These are phyloP conservation scores for Sugiyamaella americana DNA, from an alignment of 805 yeast genomes.

Conservation along the genomic window DNA sequence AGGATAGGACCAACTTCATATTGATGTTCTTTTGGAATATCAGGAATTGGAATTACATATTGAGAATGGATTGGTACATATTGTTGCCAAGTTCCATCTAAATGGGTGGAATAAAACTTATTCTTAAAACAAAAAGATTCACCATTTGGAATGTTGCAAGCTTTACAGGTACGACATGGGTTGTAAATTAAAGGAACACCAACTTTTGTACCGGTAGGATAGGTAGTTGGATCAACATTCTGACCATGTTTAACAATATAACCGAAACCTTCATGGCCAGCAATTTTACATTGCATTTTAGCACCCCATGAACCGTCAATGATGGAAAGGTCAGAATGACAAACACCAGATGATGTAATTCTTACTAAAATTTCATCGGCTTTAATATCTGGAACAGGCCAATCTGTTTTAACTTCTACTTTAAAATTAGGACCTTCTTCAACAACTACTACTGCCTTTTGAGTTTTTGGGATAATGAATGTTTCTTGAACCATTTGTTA, in stretches of 20 bases:
- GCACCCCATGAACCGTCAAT: slow-evolving; percentile 38
- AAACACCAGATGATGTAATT: slow-evolving; percentile 38
- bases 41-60: slow-evolving; percentile 40
- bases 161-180: slow-evolving; percentile 24
- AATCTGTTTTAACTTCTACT: slow-evolving; percentile 29
- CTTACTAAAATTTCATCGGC: slow-evolving; percentile 26
- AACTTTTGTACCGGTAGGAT: slow-evolving; percentile 23
- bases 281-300: slow-evolving; percentile 19
- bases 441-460: slow-evolving; percentile 33
- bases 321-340: slow-evolving; percentile 40
- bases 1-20: slow-evolving; percentile 43
- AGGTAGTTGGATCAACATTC: slow-evolving; percentile 16
- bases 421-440: slow-evolving; percentile 31
- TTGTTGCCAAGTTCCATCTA: slow-evolving; percentile 49
- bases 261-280: slow-evolving; percentile 33
- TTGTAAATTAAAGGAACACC: slow-evolving; percentile 25
- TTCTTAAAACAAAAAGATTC: slow-evolving; percentile 55
- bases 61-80: slow-evolving; percentile 43
- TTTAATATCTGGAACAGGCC: slow-evolving; percentile 32
- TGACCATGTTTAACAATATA: slow-evolving; percentile 24
- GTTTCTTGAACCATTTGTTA: not conserved
- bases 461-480: slow-evolving; percentile 28
- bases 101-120: slow-evolving; percentile 68
- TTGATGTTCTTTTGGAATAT: slow-evolving; percentile 25
- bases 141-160: slow-evolving; percentile 26